Evolutionary conservation across 768 basidiomycete species (phyloP), one percentile per base, ranked within the genome.

Genomic region (Tephrocybe sp.): DNA sequence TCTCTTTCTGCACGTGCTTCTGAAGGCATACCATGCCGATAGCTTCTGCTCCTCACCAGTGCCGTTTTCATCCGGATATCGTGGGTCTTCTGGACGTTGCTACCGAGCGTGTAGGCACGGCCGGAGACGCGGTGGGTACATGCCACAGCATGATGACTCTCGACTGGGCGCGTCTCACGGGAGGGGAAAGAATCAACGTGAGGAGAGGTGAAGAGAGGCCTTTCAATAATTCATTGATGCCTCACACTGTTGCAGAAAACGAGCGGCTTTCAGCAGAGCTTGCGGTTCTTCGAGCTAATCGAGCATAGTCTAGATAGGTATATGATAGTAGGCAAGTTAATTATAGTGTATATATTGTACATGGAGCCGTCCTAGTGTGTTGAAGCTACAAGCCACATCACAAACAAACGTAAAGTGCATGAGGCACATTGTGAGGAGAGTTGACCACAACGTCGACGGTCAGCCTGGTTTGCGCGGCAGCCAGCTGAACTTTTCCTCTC

Each of bases 331-430:
- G 12, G 5, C 5, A 20, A 4, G 39, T 12, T 5, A 30, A 5
- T 12, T 30, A 30, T 30, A 30, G 28, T 12, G 7, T 6, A 30
- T 12, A 12, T 30, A 30, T 30, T 30, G 28, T 30, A 30, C 28
- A 30, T 30, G 12, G 28, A 5, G 28, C n/a, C n/a, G n/a, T n/a
- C n/a, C n/a, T n/a, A n/a, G n/a, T n/a, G n/a, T n/a, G n/a, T n/a
- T n/a, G n/a, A 12, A 4, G 15, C 15, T 4, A 32, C 37, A 38
- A 52, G 62, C 62, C 62, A 63, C 62, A 58, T 48, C 53, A 57
- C 68, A 73, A 71, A 73, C 64, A 75, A 64, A 50, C 17, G 54
- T 60, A 66, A 73, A 72, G 54, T 61, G 44, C 71, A 73, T 71
- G 73, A 66, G 71, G 70, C 64, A 61, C 62, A 64, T 61, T 55